Evolutionary conservation across 2,329 filamentous ascomycete genomes (phyloP).

Genomic region (Pseudohalonectria lignicola): DNA sequence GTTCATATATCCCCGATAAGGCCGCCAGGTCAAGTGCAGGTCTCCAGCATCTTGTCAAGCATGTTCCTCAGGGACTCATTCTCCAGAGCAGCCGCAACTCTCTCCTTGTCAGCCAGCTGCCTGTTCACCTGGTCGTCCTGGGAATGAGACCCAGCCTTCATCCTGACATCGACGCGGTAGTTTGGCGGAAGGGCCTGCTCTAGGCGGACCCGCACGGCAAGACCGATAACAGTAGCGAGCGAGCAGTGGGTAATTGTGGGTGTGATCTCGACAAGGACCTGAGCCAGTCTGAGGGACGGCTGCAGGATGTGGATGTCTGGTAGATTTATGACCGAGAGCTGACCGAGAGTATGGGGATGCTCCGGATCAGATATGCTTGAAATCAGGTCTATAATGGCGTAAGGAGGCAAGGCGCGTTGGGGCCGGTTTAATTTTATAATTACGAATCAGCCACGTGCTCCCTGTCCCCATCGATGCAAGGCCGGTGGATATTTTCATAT

Average conservation of each 20-base stretch:
- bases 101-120: slow-evolving; percentile 91
- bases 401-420: background rate
- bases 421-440: background rate
- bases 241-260: slow-evolving; percentile 97
- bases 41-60: slow-evolving; percentile 87
- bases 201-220: slow-evolving; percentile 82
- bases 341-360: slow-evolving; percentile 86
- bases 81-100: slow-evolving; percentile 87
- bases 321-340: slow-evolving; percentile 91
- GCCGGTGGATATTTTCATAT: too few relatives aligned
- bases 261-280: slow-evolving; percentile 79
- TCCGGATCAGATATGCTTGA: slow-evolving; percentile 93
- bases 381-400: slow-evolving; percentile 66
- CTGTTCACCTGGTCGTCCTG: slow-evolving; percentile 96
- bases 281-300: slow-evolving; percentile 49
- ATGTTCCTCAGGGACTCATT: slow-evolving; percentile 85
- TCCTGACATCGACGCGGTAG: slow-evolving; percentile 83
- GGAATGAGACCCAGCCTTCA: slow-evolving; percentile 92
- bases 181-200: slow-evolving; percentile 86
- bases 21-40: slow-evolving; percentile 63
- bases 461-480: too few relatives aligned
- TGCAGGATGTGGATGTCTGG: slow-evolving; percentile 76
- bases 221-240: slow-evolving; percentile 87
- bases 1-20: too few relatives aligned
- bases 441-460: slow-evolving; percentile 6